A percentile compares a stretch with the other conserved stretches of the same genome.
phyloP scores from a whole-genome alignment of 495 filamentous ascomycete species.

The Emericellopsis terricola region DNA sequence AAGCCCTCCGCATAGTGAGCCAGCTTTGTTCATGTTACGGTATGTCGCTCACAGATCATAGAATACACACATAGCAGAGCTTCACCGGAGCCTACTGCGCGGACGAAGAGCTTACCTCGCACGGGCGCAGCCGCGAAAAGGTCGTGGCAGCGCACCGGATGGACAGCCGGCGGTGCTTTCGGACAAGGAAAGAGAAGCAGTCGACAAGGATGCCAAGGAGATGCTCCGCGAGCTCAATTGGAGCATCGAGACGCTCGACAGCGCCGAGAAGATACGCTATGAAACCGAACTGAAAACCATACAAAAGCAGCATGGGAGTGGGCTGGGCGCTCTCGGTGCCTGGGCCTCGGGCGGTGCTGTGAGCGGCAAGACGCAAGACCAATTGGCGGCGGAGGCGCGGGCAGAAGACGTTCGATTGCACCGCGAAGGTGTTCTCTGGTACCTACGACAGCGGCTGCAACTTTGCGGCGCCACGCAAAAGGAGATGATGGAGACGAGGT shows the following conservation, averaged over 20 bases:
- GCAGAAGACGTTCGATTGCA: constrained; percentile 39
- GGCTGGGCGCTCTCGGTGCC: constrained; percentile 40
- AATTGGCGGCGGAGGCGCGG: constrained; percentile 49
- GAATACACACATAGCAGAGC: constrained; percentile 70
- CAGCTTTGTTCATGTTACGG: constrained; percentile 3
- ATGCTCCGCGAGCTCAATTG: constrained; percentile 67
- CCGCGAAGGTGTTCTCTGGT: constrained; percentile 70
- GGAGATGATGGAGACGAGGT: constrained; percentile 75
- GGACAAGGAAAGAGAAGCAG: constrained; percentile 53
- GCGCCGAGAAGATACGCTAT: constrained; percentile 66
- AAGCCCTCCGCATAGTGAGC: constrained; percentile 83
- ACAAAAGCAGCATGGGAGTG: constrained; percentile 44
- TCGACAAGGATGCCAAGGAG: constrained; percentile 70
- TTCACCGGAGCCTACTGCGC: constrained; percentile 57
- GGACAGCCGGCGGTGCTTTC: constrained; percentile 31
- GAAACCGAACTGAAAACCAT: constrained; percentile 48
- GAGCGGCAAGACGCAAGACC: constrained; percentile 34
- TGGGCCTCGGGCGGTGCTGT: constrained; percentile 44
- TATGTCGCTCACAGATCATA: constrained; percentile 12
- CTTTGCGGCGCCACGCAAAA: constrained; percentile 59
- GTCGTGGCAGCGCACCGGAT: constrained; percentile 16
- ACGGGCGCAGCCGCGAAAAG: constrained; percentile 35
- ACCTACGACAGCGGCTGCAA: constrained; percentile 55
- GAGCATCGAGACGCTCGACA: constrained; percentile 56
- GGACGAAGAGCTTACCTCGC: constrained; percentile 88